phyloP scores from a whole-genome alignment of 139 green algal species.

The Yamagishiella unicocca region DNA sequence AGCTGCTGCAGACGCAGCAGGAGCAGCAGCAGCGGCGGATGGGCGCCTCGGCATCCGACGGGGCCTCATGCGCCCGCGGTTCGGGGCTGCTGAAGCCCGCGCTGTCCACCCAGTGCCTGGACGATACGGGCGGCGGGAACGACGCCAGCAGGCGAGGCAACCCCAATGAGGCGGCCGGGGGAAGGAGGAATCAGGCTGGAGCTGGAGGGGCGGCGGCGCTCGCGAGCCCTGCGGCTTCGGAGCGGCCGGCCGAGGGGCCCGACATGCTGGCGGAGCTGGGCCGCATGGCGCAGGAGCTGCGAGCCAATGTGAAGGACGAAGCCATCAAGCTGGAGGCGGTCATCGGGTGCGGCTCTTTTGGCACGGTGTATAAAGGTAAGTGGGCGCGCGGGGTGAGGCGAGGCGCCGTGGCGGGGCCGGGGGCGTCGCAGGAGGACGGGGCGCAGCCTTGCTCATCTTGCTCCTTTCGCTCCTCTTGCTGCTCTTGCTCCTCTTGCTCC shows the following conservation, averaged over 20 bases:
- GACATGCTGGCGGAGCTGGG: constrained; percentile 31
- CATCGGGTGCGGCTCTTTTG: constrained; percentile 16
- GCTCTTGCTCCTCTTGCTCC: no score
- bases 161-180: no score
- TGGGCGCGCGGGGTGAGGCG: not conserved
- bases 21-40: not conserved
- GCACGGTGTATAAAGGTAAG: constrained; percentile 38
- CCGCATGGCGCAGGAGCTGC: not conserved
- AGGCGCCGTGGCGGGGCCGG: not conserved
- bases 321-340: constrained; percentile 18
- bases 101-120: not conserved
- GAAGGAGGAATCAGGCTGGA: no score
- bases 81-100: not conserved
- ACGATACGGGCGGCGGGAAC: not conserved
- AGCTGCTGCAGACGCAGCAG: not conserved
- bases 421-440: no score
- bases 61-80: not conserved
- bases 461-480: no score
- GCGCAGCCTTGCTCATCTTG: no score
- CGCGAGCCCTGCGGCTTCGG: not conserved
- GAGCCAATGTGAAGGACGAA: constrained; percentile 10
- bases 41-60: not conserved
- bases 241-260: not conserved
- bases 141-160: not conserved
- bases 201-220: no score